Percentiles rank a stretch among this genome's conserved stretches.
These are phyloP conservation scores for Hypocrella siamensis DNA, from an alignment of 2,329 filamentous ascomycete genomes.

Conservation along the genomic window DNA sequence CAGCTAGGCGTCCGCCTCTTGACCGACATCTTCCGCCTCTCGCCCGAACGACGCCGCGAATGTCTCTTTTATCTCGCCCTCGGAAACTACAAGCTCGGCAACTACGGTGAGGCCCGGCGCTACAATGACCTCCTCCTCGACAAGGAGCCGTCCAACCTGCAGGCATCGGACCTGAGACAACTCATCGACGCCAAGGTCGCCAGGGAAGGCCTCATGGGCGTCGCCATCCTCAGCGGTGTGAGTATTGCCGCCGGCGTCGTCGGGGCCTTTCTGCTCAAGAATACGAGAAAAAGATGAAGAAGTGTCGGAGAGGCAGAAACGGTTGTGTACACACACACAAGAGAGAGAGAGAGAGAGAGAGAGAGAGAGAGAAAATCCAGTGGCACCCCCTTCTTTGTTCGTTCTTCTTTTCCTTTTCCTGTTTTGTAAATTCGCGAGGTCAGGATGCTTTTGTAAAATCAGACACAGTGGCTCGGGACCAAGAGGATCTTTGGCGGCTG, in stretches of 20 bases:
- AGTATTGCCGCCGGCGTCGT: conserved; percentile 88
- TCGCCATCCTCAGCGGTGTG: conserved; percentile 86
- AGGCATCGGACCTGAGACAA: conserved; percentile 70
- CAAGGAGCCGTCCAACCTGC: conserved; percentile 80
- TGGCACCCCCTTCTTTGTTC: too few species aligned
- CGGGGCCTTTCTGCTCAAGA: conserved; percentile 71
- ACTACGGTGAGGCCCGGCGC: conserved; percentile 84
- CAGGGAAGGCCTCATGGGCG: conserved; percentile 83
- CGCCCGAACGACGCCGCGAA: conserved; percentile 85
- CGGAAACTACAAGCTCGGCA: conserved; percentile 95
- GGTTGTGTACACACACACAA: not conserved
- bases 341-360: too few species aligned
- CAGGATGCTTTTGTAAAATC: too few species aligned
- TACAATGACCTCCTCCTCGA: conserved; percentile 91
- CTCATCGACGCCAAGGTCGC: conserved; percentile 94
- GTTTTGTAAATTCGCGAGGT: too few species aligned
- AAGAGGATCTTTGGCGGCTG: too few species aligned
- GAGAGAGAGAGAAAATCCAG: not conserved
- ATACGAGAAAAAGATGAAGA: conserved; percentile 43
- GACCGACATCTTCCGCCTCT: conserved; percentile 89
- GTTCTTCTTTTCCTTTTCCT: too few species aligned
- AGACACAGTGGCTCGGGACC: too few species aligned
- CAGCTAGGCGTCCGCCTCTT: conserved; percentile 88
- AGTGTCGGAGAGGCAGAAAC: not conserved
- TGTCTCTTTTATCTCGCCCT: conserved; percentile 96